Evolutionary conservation across 352 stramenopile species (phyloP).

Genomic region (Phytopythium sindhum): DNA sequence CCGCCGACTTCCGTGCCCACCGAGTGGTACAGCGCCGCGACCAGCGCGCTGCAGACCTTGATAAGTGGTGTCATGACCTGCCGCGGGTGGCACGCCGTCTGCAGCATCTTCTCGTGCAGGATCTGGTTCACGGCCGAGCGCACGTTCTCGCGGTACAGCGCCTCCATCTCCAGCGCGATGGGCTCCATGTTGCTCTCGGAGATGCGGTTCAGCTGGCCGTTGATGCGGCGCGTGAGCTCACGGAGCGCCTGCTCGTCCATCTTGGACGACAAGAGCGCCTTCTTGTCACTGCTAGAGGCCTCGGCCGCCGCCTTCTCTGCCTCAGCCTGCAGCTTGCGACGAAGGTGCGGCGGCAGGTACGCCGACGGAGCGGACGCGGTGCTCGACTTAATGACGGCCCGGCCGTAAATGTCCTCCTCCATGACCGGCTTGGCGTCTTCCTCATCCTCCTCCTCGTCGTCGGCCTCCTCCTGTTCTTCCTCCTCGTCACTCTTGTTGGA

Average conservation of each 20-base stretch:
- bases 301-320: slow-evolving; percentile 29
- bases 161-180: slow-evolving; percentile 75
- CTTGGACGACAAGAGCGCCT: slow-evolving; percentile 26
- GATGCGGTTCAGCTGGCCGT: slow-evolving; percentile 90
- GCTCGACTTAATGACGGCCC: slow-evolving; percentile 51
- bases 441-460: slow-evolving; percentile 17
- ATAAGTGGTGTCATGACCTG: slow-evolving; percentile 80
- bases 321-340: slow-evolving; percentile 57
- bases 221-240: slow-evolving; percentile 72
- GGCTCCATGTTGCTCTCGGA: slow-evolving; percentile 91
- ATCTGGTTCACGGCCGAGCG: slow-evolving; percentile 74
- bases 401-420: slow-evolving; percentile 83
- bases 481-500: slow-evolving; percentile 11
- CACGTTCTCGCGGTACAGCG: slow-evolving; percentile 68
- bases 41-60: slow-evolving; percentile 62
- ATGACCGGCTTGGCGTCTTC: slow-evolving; percentile 23
- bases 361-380: slow-evolving; percentile 41
- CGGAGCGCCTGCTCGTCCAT: slow-evolving; percentile 76
- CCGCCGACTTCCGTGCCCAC: slow-evolving; percentile 75
- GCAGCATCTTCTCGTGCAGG: slow-evolving; percentile 64
- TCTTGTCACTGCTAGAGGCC: slow-evolving; percentile 20
- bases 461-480: slow-evolving; percentile 7
- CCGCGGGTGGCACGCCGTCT: slow-evolving; percentile 55
- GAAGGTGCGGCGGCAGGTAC: slow-evolving; percentile 87
- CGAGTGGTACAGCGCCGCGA: slow-evolving; percentile 73